Evolutionary conservation across 257 asterid species (phyloP), one percentile per base, ranked within the genome.

Genomic region (Cruciata laevipes): DNA sequence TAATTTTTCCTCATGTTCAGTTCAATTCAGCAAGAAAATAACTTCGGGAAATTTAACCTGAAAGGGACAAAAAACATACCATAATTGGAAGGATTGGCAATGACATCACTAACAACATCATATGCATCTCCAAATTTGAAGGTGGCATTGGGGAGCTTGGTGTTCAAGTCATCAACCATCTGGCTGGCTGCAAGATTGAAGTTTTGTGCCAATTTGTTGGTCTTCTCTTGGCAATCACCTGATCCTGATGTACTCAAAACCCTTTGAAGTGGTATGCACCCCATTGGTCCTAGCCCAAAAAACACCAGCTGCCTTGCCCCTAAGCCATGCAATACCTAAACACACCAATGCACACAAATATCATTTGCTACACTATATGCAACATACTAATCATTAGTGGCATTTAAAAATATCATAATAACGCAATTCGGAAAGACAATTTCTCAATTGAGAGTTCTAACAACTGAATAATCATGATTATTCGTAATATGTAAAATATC

Each of bases 231-330:
- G 66, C 98, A 92, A 1, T 20, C 84, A 21, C 93, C 87, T 0
- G 89, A 79, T n/a, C 81, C 87, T 1, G 89, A 77, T 14, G 81
- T 17, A 64, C 93, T 86, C 61, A 92, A 33, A 31, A 89, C 91
- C 58, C 98, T 81, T 77, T 92, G 98, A 17, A 92, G 93, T 8
- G 98, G 98, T 61, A 91, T 91, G 79, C 98, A 91, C 0, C 98
- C 98, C 96, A 92, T 89, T 30, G 98, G 96, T 23, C 98, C 98
- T 27, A 92, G 55, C 24, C 98, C 98, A 73, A 92, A 92, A 67
- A 89, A 92, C 89, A 92, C 78, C 49, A 89, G 32, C 47, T 87
- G 51, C 65, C 93, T 73, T 32, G 88, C 98, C 16, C 97, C 98
- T 51, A 92, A 69, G 1, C 86, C 55, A 61, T 92, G 96, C 77